Evolutionary conservation across 2,329 filamentous ascomycete species (phyloP), one percentile per base, ranked within the genome.

Genomic region (Dothideomycetes sp.): DNA sequence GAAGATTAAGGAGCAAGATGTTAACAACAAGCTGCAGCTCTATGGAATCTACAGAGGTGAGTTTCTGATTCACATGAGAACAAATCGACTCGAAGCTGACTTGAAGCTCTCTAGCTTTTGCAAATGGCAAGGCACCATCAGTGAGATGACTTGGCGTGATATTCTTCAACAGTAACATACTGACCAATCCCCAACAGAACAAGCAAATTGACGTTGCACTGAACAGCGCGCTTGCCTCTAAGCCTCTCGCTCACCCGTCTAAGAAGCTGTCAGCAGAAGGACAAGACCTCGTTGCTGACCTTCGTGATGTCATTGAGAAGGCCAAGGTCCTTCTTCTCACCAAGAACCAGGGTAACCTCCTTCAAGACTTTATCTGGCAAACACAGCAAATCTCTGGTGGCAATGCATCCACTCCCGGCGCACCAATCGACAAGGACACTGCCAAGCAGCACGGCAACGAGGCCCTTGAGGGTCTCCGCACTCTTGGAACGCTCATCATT

Each of bases 351-450:
- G 91, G 88, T 56, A 87, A 98, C 54, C 66, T 96, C 42, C 68
- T 98, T 15, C 91, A 98, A 58, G 88, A 98, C 54, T 96, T 98
- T 63, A 85, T 96, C 63, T 98, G 84, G 82, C 84, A 94, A 58
- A 88, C 87, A 0, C 78, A 86, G 56, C 73, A 83, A 34, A 79
- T 91, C 46, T 75, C 78, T 38, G 65, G 75, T 42, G 79, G 71
- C 52, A 69, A 73, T 37, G 70, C 84, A 18, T 60, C 65, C 42
- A 62, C 70, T 1, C 84, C 85, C 3, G 69, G 71, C 41, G 73
- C 76, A 1, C 81, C 86, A 0, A 52, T 94, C 35, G 73, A 77
- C 56, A 93, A 86, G 67, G 79, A 84, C 1, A 73, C 74, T 2
- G 84, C 84, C 18, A 77, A 82, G 64, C 80, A 89, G 56, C 85